Percentiles rank a stretch among this genome's conserved stretches.
Conservation (phyloP, 2,329 filamentous ascomycete genomes). For the Colletotrichum brevisporum region DNA sequence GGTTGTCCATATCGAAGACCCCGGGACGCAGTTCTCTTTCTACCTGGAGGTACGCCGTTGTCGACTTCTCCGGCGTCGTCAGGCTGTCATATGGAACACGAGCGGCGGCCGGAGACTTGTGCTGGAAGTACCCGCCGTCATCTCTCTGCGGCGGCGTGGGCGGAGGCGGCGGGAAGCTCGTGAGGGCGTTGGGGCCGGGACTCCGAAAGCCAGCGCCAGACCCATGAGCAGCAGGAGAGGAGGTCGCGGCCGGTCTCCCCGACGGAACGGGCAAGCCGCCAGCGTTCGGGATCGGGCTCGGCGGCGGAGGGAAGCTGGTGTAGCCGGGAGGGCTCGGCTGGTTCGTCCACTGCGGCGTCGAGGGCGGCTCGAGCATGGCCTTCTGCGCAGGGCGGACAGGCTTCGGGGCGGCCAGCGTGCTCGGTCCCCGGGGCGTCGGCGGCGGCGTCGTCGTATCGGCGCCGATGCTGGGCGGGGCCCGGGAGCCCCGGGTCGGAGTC, state of each 20-base stretch:
- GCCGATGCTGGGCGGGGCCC: slow-evolving; percentile 10
- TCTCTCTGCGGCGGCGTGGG: slow-evolving; percentile 29
- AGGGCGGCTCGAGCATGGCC: slow-evolving; percentile 6
- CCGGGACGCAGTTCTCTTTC: slow-evolving; percentile 19
- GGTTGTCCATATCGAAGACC: slow-evolving; percentile 32
- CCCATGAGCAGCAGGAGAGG: background rate
- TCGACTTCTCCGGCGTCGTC: slow-evolving; percentile 12
- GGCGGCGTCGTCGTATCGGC: slow-evolving; percentile 11
- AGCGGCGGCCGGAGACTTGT: background rate
- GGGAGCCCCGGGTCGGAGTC: slow-evolving; percentile 27
- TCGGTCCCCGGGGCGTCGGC: background rate
- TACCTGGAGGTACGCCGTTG: background rate
- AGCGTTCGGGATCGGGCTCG: slow-evolving; percentile 26
- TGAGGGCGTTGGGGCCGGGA: slow-evolving; percentile 32
- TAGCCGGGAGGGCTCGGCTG: slow-evolving; percentile 24
- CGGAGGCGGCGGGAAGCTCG: slow-evolving; percentile 34
- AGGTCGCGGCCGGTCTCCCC: background rate
- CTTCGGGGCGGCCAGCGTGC: slow-evolving; percentile 29
- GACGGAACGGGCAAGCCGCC: background rate
- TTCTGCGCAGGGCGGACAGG: slow-evolving; percentile 25
- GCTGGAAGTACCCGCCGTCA: background rate
- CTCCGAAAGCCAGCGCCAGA: slow-evolving; percentile 2
- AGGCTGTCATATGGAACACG: background rate
- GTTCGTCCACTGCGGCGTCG: slow-evolving; percentile 24
- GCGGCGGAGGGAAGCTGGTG: slow-evolving; percentile 36